These are phyloP conservation scores for Samsoniella hepiali DNA, from an alignment of 2,329 filamentous ascomycete species.

Conservation along the genomic window DNA sequence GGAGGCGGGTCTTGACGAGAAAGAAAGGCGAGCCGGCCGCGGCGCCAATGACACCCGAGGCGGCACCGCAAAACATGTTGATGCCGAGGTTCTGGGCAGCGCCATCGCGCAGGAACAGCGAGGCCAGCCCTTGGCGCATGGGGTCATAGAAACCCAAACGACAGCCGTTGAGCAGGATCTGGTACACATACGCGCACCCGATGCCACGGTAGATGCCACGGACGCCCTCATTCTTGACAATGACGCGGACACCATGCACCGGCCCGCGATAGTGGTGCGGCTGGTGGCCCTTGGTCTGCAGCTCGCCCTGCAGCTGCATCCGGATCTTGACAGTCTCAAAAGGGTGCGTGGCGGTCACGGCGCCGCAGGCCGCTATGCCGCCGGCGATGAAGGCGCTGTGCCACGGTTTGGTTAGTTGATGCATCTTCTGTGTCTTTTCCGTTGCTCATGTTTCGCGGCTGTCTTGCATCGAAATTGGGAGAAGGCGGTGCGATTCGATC, in stretches of 20 bases:
- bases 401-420: background rate
- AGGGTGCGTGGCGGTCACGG: slow-evolving; percentile 94
- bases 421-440: background rate
- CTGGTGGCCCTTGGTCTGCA: slow-evolving; percentile 81
- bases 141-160: slow-evolving; percentile 97
- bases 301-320: slow-evolving; percentile 93
- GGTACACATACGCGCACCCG: slow-evolving; percentile 91
- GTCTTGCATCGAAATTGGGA: background rate
- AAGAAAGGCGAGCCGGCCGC: slow-evolving; percentile 96
- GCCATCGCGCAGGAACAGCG: slow-evolving; percentile 66
- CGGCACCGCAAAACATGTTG: slow-evolving; percentile 90
- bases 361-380: slow-evolving; percentile 93
- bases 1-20: slow-evolving; percentile 92
- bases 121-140: slow-evolving; percentile 69
- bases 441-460: background rate
- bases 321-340: slow-evolving; percentile 99
- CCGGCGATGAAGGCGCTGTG: slow-evolving; percentile 85
- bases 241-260: slow-evolving; percentile 85
- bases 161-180: slow-evolving; percentile 93
- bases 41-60: slow-evolving; percentile 85
- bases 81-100: slow-evolving; percentile 79
- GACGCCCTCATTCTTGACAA: slow-evolving; percentile 84
- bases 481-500: background rate
- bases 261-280: slow-evolving; percentile 88
- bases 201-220: slow-evolving; percentile 84